Percentiles rank a stretch among this genome's conserved stretches.
phyloP scores from a whole-genome alignment of 1,284 basidiomycete genomes.

The Lignosus rhinocerotis region DNA sequence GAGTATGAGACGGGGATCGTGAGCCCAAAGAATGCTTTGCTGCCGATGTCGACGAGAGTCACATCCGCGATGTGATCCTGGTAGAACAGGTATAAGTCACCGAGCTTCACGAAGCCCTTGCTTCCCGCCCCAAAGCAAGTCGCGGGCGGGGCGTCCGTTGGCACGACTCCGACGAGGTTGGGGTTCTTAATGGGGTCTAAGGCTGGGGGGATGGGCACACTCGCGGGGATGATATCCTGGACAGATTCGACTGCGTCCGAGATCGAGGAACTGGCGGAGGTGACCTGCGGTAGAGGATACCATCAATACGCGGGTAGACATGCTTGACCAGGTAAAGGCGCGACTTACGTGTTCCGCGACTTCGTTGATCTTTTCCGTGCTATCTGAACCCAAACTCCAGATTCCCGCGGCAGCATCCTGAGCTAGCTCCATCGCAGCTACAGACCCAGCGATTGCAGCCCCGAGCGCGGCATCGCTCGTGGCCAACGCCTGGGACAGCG shows the following conservation, averaged over 20 bases:
- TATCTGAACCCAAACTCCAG: background rate
- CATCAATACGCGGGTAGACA: background rate
- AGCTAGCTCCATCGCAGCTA: background rate
- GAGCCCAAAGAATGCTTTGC: conserved; percentile 10
- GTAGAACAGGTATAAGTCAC: conserved; percentile 1
- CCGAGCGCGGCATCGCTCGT: background rate
- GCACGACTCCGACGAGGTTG: background rate
- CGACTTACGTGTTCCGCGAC: background rate
- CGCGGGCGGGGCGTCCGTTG: background rate
- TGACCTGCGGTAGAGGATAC: background rate
- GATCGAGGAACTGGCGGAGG: background rate
- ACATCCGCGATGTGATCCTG: conserved; percentile 1
- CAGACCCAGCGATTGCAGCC: conserved; percentile 1
- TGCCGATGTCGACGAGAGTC: conserved; percentile 8
- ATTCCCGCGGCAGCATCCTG: background rate
- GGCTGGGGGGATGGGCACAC: background rate
- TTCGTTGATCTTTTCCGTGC: conserved; percentile 1
- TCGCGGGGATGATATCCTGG: conserved; percentile 1
- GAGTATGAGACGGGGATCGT: background rate
- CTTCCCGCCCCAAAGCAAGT: conserved; percentile 12
- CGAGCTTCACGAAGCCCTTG: conserved; percentile 6
- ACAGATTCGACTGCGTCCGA: background rate
- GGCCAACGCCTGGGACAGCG: background rate
- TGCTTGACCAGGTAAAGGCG: background rate
- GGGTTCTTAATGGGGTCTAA: conserved; percentile 7